Evolutionary conservation across 495 filamentous ascomycete genomes (phyloP).

Genomic region (Penicillium mononematosum): DNA sequence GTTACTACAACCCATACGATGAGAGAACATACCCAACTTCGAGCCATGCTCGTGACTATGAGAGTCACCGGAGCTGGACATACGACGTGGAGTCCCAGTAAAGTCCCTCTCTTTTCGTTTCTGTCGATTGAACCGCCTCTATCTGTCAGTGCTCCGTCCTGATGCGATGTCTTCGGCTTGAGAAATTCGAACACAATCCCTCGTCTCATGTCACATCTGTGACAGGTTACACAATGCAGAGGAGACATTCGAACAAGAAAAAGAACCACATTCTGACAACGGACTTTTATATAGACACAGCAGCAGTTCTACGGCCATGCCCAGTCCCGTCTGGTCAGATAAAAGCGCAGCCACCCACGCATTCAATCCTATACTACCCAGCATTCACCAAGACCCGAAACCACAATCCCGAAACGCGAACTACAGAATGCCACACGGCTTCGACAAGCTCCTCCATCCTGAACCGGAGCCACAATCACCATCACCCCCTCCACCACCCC

Average conservation of each 20-base stretch:
- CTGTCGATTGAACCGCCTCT: constrained; percentile 17
- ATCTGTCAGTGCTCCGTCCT: constrained; percentile 25
- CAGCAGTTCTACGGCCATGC: constrained; percentile 33
- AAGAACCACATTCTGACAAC: constrained; percentile 4
- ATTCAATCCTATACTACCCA: constrained; percentile 14
- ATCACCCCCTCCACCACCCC: constrained; percentile 25
- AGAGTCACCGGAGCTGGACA: constrained; percentile 28
- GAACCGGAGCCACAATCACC: constrained; percentile 30
- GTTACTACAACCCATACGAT: constrained; percentile 20
- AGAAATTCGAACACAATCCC: background rate
- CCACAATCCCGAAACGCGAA: constrained; percentile 21
- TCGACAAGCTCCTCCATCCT: constrained; percentile 45
- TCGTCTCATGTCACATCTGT: constrained; percentile 8
- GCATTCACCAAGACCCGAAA: constrained; percentile 14
- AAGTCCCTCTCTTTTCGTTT: constrained; percentile 28
- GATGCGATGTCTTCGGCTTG: constrained; percentile 11
- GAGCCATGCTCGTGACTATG: constrained; percentile 28
- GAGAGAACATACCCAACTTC: constrained; percentile 27
- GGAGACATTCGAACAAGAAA: background rate
- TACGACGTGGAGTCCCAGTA: constrained; percentile 45
- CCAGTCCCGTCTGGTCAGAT: constrained; percentile 39
- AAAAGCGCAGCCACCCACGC: constrained; percentile 26
- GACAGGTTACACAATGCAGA: constrained; percentile 6
- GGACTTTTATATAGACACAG: constrained; percentile 30
- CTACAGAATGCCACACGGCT: constrained; percentile 40